These are phyloP conservation scores for Melanogaster broomeanus DNA, from an alignment of 768 basidiomycete species.

Conservation along the genomic window DNA sequence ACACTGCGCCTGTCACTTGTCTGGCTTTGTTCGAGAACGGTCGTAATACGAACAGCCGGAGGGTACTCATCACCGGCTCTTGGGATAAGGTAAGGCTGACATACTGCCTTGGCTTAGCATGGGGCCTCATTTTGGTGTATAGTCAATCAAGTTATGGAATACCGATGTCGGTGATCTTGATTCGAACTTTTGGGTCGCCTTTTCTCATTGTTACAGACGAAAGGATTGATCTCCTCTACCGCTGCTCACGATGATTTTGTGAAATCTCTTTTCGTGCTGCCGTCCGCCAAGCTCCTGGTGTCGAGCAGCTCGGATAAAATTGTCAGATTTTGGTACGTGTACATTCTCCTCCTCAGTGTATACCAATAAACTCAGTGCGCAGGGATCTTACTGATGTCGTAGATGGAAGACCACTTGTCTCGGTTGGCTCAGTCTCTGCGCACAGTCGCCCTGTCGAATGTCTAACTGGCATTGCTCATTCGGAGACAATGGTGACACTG, in stretches of 20 bases:
- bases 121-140: conserved; percentile 13
- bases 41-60: conserved; percentile 40
- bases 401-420: conserved; percentile 43
- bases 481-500: conserved; percentile 51
- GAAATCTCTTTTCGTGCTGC: conserved; percentile 77
- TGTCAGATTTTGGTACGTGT: conserved; percentile 78
- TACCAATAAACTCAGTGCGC: not conserved
- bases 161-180: conserved; percentile 50
- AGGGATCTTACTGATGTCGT: conserved; percentile 66
- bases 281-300: conserved; percentile 64
- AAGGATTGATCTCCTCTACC: conserved; percentile 66
- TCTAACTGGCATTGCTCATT: conserved; percentile 54
- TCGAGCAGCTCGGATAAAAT: conserved; percentile 92
- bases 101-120: not conserved
- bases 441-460: conserved; percentile 90
- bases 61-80: conserved; percentile 81
- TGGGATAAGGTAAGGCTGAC: conserved; percentile 77
- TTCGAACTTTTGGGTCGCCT: not conserved
- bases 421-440: conserved; percentile 70
- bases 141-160: conserved; percentile 92
- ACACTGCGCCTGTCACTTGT: conserved; percentile 86
- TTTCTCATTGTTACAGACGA: conserved; percentile 52
- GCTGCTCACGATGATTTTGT: conserved; percentile 89
- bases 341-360: not conserved
- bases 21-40: conserved; percentile 63